Percentiles rank a stretch among this genome's conserved stretches.
Evolutionary conservation across 257 asterid genomes (phyloP).

Genomic region (Catharanthus roseus): DNA sequence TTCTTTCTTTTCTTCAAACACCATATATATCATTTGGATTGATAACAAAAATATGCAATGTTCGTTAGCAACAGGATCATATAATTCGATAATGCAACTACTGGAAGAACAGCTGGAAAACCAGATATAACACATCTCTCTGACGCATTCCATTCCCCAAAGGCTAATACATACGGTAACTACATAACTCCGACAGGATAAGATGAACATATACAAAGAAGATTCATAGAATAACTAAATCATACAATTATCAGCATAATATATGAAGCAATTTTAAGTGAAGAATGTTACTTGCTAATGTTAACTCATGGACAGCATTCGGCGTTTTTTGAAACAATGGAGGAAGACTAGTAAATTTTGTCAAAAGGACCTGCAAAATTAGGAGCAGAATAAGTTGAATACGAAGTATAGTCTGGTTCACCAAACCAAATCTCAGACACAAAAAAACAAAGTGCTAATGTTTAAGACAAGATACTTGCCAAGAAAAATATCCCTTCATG

Average conservation of each 20-base stretch:
- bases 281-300: slow-evolving; percentile 41
- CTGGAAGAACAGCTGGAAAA: not conserved
- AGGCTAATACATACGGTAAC: not conserved
- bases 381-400: not conserved
- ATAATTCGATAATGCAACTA: not conserved
- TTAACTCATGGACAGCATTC: slow-evolving; percentile 37
- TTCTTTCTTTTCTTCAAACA: not conserved
- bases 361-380: slow-evolving; percentile 37
- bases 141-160: not conserved
- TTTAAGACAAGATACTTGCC: not conserved
- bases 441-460: not conserved
- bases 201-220: not conserved
- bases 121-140: not conserved
- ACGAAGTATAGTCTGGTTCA: not conserved
- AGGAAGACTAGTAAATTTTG: slow-evolving; percentile 44
- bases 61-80: not conserved
- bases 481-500: not conserved
- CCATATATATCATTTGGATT: not conserved
- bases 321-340: slow-evolving; percentile 43
- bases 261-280: slow-evolving; percentile 2
- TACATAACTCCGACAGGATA: not conserved
- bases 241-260: not conserved
- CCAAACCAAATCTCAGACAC: not conserved
- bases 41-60: not conserved
- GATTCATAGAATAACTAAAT: not conserved